Conservation (phyloP, 257 asterid species). For the Plantago major region DNA sequence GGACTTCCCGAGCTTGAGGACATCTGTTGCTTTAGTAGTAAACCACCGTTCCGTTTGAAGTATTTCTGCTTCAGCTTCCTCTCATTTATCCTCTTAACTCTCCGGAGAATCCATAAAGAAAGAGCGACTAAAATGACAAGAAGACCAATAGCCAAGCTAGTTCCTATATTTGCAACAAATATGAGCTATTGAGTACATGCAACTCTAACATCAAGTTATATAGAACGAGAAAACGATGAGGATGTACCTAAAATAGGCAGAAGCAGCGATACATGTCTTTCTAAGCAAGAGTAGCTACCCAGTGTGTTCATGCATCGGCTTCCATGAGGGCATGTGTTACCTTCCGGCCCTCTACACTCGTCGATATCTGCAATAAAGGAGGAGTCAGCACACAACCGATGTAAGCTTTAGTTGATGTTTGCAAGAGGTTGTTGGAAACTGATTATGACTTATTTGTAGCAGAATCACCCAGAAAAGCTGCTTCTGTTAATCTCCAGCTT, state of each 20-base stretch:
- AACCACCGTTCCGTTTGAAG: conserved; percentile 38
- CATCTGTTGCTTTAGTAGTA: conserved; percentile 27
- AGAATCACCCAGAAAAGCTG: no score
- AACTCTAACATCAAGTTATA: not conserved
- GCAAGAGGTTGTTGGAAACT: no score
- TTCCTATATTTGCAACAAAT: conserved; percentile 10
- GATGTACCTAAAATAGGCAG: conserved; percentile 25
- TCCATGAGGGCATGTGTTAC: conserved; percentile 18
- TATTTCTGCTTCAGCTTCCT: conserved; percentile 21
- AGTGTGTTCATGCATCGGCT: conserved; percentile 22
- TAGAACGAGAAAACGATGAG: not conserved
- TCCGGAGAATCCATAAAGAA: conserved; percentile 11
- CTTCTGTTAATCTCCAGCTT: no score
- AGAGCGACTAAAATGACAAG: conserved; percentile 1
- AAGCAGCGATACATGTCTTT: not conserved
- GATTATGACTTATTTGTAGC: no score
- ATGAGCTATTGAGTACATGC: not conserved
- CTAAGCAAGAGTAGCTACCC: conserved; percentile 32
- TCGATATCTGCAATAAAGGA: conserved; percentile 20
- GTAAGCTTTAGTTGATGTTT: no score
- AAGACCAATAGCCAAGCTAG: conserved; percentile 17
- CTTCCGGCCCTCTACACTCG: conserved; percentile 20
- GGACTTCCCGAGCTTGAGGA: conserved; percentile 15
- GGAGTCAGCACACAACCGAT: no score
- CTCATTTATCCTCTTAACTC: conserved; percentile 17